A percentile compares a stretch with the other conserved stretches of the same genome.
These are phyloP conservation scores for Zarea fungicola DNA, from an alignment of 2,329 filamentous ascomycete species.

Conservation along the genomic window DNA sequence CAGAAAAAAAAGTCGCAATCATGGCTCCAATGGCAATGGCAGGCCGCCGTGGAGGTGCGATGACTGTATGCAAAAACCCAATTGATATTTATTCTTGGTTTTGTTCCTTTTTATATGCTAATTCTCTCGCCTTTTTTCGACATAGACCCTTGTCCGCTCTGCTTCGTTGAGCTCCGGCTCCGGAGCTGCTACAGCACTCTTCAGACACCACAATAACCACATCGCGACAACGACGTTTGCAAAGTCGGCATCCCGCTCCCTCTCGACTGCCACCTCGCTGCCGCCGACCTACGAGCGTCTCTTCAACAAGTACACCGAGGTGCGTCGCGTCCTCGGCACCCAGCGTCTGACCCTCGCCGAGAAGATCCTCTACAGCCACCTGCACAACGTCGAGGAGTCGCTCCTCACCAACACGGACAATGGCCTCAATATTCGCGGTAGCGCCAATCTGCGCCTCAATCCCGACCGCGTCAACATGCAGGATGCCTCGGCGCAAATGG, in stretches of 20 bases:
- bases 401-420: conserved; percentile 77
- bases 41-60: conserved; percentile 42
- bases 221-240: conserved; percentile 10
- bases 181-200: conserved; percentile 23
- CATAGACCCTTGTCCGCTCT: conserved; percentile 34
- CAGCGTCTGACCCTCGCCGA: conserved; percentile 79
- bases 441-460: conserved; percentile 92
- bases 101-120: background rate
- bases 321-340: conserved; percentile 64
- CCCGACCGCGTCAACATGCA: conserved; percentile 98
- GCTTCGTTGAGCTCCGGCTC: conserved; percentile 22
- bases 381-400: conserved; percentile 84
- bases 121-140: conserved; percentile 4
- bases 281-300: conserved; percentile 78
- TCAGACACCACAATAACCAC: conserved; percentile 15
- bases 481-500: conserved; percentile 98
- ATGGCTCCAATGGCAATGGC: conserved; percentile 50
- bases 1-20: too few species aligned
- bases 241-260: conserved; percentile 21
- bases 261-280: conserved; percentile 38
- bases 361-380: conserved; percentile 96
- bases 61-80: conserved; percentile 36
- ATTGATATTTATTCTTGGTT: background rate
- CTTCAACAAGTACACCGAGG: conserved; percentile 68
- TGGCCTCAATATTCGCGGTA: conserved; percentile 77